Base-by-base conservation (phyloP, 2,329 filamentous ascomycete species). In the Fusarium udum region DNA sequence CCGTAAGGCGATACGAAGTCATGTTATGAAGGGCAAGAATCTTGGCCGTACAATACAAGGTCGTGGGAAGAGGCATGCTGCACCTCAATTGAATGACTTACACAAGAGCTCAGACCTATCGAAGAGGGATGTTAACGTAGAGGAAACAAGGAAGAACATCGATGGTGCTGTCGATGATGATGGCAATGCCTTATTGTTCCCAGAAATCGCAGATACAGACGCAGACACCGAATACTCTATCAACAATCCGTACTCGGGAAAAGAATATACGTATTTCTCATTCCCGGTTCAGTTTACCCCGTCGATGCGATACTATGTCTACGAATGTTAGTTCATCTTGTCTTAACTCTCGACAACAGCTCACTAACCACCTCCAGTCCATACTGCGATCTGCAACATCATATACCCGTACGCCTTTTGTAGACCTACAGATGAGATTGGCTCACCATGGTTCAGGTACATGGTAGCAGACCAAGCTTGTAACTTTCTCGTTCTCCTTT, bases 21-120 rank as follows among this genome's bases (percentile, higher is more conserved):
- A 76, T 74, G 74, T 76, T 11, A 76, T 76, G 73, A 76, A 75
- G 57, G 73, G 73, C 31, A 76, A 69, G 52, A 76, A 76, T 43
- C 34, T 69, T 24, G 74, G 74, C 4, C 74, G 64, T 13, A 76
- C 37, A 34, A 73, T 76, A 31, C 55, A 63, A 26, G 70, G 70
- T 3, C 72, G 74, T 22, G 74, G 73, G 4, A 67, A 67, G 39
- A 76, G 63, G 51, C 65, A 76, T 52, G 74, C 72, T 22, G 39
- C 49, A 26, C 20, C 34, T 11, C 32, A 48, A 22, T 15, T 52
- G 6, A 31, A 28, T 13, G 16, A 32, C 14, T 51, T 39, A 11
- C 64, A 52, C 13, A 42, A 34, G 15, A 52, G 28, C 9, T 3
- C 51, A 11, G 24, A 42, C 2, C 45, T 26, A 3, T 12, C 39